A percentile compares a stretch with the other conserved stretches of the same genome.
phyloP scores from a whole-genome alignment of 208 protist genomes.

The Trypanosoma melophagium region DNA sequence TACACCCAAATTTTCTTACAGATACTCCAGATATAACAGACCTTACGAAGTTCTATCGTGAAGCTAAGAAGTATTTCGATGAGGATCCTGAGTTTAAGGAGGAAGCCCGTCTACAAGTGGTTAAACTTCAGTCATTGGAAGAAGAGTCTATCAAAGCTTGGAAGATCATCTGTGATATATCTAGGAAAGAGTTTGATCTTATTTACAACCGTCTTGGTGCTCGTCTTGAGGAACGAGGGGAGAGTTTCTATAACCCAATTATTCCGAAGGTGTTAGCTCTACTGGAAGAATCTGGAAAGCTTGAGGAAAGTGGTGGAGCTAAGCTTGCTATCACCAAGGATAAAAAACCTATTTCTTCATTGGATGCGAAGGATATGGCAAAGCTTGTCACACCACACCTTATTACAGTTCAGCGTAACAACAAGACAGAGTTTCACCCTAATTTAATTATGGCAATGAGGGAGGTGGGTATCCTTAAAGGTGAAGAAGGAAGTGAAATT shows the following conservation, averaged over 20 bases:
- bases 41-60: constrained; percentile 94
- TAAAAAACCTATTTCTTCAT: constrained; percentile 47
- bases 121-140: constrained; percentile 88
- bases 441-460: constrained; percentile 83
- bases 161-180: constrained; percentile 94
- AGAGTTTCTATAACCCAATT: constrained; percentile 96
- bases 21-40: constrained; percentile 92
- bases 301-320: constrained; percentile 86
- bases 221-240: constrained; percentile 90
- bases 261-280: constrained; percentile 84
- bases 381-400: constrained; percentile 81
- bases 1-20: constrained; percentile 88
- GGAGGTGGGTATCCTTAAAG: constrained; percentile 65
- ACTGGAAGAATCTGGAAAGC: constrained; percentile 75
- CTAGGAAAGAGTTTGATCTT: constrained; percentile 90
- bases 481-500: constrained; percentile 70
- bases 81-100: constrained; percentile 93
- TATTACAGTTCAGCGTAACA: constrained; percentile 49
- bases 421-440: constrained; percentile 52
- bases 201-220: constrained; percentile 92
- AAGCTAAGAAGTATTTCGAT: constrained; percentile 94
- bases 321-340: constrained; percentile 83
- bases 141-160: constrained; percentile 80
- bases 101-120: constrained; percentile 86
- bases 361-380: constrained; percentile 82